Conservation (phyloP, 106 monocot species). For the Platanthera guangdongensis region DNA sequence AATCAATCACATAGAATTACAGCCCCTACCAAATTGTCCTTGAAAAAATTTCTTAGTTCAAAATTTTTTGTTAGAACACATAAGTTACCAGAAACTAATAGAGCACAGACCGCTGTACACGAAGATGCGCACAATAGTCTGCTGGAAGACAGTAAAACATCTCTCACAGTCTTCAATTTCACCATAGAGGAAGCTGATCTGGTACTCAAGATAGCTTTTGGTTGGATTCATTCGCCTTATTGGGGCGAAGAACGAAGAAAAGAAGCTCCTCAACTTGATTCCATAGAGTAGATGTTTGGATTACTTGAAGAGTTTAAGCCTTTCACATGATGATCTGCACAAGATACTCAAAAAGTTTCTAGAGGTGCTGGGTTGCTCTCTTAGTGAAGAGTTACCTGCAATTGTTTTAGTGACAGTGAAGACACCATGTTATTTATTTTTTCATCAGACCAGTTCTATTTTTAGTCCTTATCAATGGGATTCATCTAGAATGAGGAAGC, state of each 20-base stretch:
- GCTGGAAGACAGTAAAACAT: constrained; percentile 54
- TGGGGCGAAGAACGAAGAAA: constrained; percentile 84
- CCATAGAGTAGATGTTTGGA: constrained; percentile 31
- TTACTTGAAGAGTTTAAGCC: constrained; percentile 53
- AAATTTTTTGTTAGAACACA: constrained; percentile 5
- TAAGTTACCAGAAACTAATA: constrained; percentile 26
- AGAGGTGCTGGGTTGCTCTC: constrained; percentile 75
- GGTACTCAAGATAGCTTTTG: constrained; percentile 78
- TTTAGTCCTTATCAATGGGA: no score
- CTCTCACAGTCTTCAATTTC: no score
- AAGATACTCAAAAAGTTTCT: constrained; percentile 89
- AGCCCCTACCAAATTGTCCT: no score
- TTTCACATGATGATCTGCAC: constrained; percentile 71
- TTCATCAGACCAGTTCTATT: no score
- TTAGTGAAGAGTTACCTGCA: constrained; percentile 63
- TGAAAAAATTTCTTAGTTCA: constrained; percentile 3
- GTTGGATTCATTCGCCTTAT: constrained; percentile 81
- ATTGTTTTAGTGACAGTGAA: no score
- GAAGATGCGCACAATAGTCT: constrained; percentile 39
- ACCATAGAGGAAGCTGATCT: constrained; percentile 39
- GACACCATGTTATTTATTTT: no score
- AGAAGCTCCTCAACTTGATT: constrained; percentile 39
- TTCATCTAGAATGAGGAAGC: no score
- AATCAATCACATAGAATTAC: no score
- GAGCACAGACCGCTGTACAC: constrained; percentile 16